Evolutionary conservation across 257 asterid species (phyloP).

Genomic region (Fraxinus americana): DNA sequence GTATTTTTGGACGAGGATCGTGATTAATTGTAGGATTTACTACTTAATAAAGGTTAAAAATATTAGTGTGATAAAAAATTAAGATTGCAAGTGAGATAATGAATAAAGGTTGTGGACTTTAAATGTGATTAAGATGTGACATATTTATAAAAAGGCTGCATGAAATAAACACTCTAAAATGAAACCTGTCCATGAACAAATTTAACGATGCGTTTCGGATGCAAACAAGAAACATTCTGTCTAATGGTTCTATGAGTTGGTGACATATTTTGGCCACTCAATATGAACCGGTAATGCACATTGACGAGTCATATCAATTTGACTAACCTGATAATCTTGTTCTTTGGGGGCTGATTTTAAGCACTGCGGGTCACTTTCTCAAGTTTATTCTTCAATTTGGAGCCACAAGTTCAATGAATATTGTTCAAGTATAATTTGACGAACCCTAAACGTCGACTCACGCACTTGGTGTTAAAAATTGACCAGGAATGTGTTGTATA

Average conservation of each 20-base stretch:
- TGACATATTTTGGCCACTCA: neutral
- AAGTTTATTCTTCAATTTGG: conserved; percentile 20
- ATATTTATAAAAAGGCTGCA: no score
- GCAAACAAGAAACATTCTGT: neutral
- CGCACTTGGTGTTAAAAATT: no score
- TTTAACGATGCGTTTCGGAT: neutral
- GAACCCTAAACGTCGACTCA: no score
- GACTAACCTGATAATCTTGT: neutral
- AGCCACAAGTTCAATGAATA: conserved; percentile 28
- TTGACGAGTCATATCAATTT: neutral
- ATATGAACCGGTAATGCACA: neutral
- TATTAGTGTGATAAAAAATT: no score
- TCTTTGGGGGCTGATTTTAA: conserved; percentile 7
- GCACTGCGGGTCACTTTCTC: neutral
- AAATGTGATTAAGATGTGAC: no score
- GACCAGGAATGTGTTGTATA: neutral
- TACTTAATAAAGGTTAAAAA: no score
- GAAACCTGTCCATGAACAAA: neutral
- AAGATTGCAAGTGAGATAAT: no score
- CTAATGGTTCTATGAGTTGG: neutral
- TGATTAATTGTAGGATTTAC: no score
- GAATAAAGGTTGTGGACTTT: no score
- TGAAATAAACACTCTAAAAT: no score
- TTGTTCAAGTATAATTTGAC: neutral
- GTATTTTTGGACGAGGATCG: no score